Evolutionary conservation across 208 protist genomes (phyloP).

Genomic region (Naegleria lovaniensis): DNA sequence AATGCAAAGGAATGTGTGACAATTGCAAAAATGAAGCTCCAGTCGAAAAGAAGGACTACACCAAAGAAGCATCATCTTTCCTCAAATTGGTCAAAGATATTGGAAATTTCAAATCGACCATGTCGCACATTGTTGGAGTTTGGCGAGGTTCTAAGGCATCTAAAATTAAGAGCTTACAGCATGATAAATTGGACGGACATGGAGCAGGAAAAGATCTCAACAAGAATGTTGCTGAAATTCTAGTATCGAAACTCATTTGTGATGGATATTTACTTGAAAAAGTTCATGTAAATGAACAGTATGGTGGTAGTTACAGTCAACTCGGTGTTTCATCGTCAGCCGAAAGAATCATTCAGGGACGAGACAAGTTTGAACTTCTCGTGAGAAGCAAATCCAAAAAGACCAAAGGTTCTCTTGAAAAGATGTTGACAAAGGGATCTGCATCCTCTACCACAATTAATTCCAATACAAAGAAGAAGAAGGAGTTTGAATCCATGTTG

Average conservation of each 20-base stretch:
- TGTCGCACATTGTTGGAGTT: background rate
- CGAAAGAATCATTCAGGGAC: background rate
- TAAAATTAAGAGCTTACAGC: background rate
- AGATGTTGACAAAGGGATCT: background rate
- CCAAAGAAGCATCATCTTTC: background rate
- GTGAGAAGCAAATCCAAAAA: background rate
- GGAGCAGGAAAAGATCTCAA: background rate
- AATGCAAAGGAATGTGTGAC: background rate
- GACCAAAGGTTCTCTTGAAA: background rate
- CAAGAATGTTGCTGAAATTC: background rate
- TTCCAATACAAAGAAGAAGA: background rate
- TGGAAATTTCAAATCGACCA: background rate
- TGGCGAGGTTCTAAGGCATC: background rate
- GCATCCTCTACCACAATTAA: background rate
- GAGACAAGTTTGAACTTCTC: background rate
- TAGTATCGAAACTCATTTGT: background rate
- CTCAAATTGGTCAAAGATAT: background rate
- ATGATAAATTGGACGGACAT: conserved; percentile 1
- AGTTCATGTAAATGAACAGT: background rate
- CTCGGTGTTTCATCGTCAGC: background rate
- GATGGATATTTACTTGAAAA: conserved; percentile 7
- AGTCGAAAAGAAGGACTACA: background rate
- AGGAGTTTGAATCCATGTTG: background rate
- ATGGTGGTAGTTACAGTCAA: background rate
- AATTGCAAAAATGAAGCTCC: background rate